Percentiles rank a stretch among this genome's conserved stretches.
phyloP scores from a whole-genome alignment of 495 filamentous ascomycete genomes.

The Alectoria sarmentosa region DNA sequence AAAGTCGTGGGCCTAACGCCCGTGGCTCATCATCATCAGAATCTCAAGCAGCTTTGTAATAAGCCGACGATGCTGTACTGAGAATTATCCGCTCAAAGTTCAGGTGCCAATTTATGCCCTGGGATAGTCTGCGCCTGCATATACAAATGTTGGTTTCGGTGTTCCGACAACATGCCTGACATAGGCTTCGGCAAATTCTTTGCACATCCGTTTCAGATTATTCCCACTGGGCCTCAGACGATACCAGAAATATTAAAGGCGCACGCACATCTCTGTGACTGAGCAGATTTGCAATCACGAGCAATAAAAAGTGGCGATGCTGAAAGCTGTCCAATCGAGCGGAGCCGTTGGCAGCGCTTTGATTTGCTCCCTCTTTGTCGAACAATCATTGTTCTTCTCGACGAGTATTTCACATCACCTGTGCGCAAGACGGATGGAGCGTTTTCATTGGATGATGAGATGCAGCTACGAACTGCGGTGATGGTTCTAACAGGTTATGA shows the following conservation, averaged over 20 bases:
- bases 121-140: neutral
- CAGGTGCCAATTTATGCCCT: neutral
- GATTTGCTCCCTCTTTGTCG: neutral
- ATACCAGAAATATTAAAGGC: neutral
- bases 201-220: neutral
- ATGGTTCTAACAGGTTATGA: neutral
- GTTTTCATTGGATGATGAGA: neutral
- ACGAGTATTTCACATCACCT: neutral
- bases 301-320: neutral
- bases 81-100: neutral
- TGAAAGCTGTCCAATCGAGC: neutral
- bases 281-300: neutral
- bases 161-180: neutral
- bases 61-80: neutral
- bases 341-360: neutral
- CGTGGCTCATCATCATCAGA: neutral
- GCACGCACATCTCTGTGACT: neutral
- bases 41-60: neutral
- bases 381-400: slow-evolving; percentile 1
- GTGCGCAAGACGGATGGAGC: neutral
- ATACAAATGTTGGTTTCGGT: slow-evolving; percentile 2
- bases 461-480: neutral
- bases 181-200: neutral
- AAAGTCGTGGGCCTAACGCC: neutral
- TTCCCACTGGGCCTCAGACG: neutral